These are phyloP conservation scores for Fusarium papillatum DNA, from an alignment of 2,329 filamentous ascomycete species.

Conservation along the genomic window DNA sequence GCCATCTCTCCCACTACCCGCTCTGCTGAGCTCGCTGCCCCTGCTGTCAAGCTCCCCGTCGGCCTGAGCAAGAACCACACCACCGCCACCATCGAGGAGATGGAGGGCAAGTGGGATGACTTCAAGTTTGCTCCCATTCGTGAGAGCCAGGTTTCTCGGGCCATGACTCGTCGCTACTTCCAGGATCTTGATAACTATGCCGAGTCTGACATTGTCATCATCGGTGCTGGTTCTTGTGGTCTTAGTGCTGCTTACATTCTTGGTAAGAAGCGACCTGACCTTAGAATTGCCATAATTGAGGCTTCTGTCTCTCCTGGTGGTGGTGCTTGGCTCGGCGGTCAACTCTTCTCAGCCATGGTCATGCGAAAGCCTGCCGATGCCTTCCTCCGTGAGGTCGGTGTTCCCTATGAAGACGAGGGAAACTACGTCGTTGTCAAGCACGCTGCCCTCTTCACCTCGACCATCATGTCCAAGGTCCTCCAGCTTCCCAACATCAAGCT, in stretches of 20 bases:
- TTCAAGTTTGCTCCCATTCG: constrained; percentile 91
- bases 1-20: constrained; percentile 72
- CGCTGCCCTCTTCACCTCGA: constrained; percentile 92
- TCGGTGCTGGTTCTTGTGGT: constrained; percentile 91
- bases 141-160: constrained; percentile 91
- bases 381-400: constrained; percentile 85
- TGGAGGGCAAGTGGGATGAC: constrained; percentile 83
- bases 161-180: constrained; percentile 96
- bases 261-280: constrained; percentile 85
- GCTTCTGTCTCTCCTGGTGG: constrained; percentile 89
- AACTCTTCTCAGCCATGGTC: constrained; percentile 96
- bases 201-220: constrained; percentile 94
- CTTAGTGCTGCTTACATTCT: constrained; percentile 88
- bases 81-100: constrained; percentile 51
- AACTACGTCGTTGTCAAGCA: constrained; percentile 95
- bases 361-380: constrained; percentile 93
- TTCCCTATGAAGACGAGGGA: constrained; percentile 90
- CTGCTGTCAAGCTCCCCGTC: constrained; percentile 37
- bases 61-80: constrained; percentile 19
- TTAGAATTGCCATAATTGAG: constrained; percentile 93
- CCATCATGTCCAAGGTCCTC: constrained; percentile 86
- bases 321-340: constrained; percentile 92
- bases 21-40: constrained; percentile 58
- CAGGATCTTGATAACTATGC: constrained; percentile 89
- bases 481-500: constrained; percentile 93